phyloP scores from a whole-genome alignment of 1,284 basidiomycete genomes.

The Trichosporon coremiiforme region DNA sequence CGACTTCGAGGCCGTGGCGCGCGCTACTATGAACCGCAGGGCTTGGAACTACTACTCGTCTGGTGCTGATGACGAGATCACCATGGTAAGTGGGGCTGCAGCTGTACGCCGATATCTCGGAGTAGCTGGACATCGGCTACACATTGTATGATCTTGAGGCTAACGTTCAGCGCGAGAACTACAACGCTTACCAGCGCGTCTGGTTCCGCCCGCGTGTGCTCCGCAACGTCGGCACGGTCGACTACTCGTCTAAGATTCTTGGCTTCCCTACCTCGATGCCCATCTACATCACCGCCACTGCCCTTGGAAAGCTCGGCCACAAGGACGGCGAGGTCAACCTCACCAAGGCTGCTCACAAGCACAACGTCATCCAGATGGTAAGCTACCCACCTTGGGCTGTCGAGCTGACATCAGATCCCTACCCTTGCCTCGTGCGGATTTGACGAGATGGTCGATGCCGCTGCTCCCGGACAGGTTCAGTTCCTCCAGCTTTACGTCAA shows the following conservation, averaged over 20 bases:
- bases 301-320: slow-evolving; percentile 79
- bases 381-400: slow-evolving; percentile 27
- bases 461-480: slow-evolving; percentile 70
- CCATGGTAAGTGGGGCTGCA: slow-evolving; percentile 56
- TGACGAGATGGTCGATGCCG: slow-evolving; percentile 83
- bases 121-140: neutral
- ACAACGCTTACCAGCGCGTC: slow-evolving; percentile 79
- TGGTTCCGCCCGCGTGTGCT: slow-evolving; percentile 95
- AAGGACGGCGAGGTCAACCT: slow-evolving; percentile 89
- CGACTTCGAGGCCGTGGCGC: slow-evolving; percentile 86
- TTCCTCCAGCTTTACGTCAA: slow-evolving; percentile 88
- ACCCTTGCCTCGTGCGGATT: slow-evolving; percentile 83
- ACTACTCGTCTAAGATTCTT: slow-evolving; percentile 79
- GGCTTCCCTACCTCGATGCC: slow-evolving; percentile 74
- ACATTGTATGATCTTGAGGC: slow-evolving; percentile 21
- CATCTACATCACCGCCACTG: slow-evolving; percentile 67
- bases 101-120: neutral
- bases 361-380: slow-evolving; percentile 86
- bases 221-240: slow-evolving; percentile 75
- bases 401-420: slow-evolving; percentile 64
- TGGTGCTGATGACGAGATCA: slow-evolving; percentile 86
- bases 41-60: slow-evolving; percentile 90
- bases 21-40: slow-evolving; percentile 70
- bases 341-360: slow-evolving; percentile 78
- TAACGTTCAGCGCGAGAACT: slow-evolving; percentile 70